Evolutionary conservation across 495 filamentous ascomycete species (phyloP).

Genomic region (Xylaria longipes): DNA sequence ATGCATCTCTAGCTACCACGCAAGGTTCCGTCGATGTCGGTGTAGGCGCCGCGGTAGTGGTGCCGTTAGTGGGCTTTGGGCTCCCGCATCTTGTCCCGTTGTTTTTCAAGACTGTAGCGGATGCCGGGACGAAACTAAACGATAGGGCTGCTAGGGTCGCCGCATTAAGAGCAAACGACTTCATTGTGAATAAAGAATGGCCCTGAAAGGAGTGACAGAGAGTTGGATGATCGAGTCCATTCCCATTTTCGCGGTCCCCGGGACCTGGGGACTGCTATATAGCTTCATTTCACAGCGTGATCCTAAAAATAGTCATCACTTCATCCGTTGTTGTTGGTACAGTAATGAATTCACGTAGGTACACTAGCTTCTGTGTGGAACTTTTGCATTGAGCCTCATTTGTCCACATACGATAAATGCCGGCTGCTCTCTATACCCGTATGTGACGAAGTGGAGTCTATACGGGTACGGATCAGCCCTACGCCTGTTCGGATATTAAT

Average conservation of each 20-base stretch:
- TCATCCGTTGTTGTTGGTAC: slow-evolving; percentile 2
- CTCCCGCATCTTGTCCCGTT: slow-evolving; percentile 11
- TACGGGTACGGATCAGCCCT: too few species aligned
- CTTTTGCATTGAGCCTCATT: background rate
- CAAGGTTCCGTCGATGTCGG: slow-evolving; percentile 20
- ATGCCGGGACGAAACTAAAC: slow-evolving; percentile 4
- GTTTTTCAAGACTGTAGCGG: slow-evolving; percentile 4
- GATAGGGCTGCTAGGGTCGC: background rate
- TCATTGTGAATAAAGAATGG: slow-evolving; percentile 14
- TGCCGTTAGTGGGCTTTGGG: slow-evolving; percentile 6
- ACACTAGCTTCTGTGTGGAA: background rate
- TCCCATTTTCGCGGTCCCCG: background rate
- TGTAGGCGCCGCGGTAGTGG: slow-evolving; percentile 11
- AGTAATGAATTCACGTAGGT: background rate
- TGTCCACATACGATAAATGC: too few species aligned
- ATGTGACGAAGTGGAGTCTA: too few species aligned
- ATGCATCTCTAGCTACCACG: slow-evolving; percentile 21
- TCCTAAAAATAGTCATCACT: background rate
- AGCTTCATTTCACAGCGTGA: background rate
- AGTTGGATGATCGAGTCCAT: slow-evolving; percentile 19
- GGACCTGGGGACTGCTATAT: background rate
- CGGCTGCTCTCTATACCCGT: too few species aligned
- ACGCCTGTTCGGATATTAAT: too few species aligned
- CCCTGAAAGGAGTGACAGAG: slow-evolving; percentile 20
- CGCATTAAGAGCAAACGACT: slow-evolving; percentile 10